Evolutionary conservation across 164 flowering plant genomes (phyloP).

Genomic region (Sextonia rubra): DNA sequence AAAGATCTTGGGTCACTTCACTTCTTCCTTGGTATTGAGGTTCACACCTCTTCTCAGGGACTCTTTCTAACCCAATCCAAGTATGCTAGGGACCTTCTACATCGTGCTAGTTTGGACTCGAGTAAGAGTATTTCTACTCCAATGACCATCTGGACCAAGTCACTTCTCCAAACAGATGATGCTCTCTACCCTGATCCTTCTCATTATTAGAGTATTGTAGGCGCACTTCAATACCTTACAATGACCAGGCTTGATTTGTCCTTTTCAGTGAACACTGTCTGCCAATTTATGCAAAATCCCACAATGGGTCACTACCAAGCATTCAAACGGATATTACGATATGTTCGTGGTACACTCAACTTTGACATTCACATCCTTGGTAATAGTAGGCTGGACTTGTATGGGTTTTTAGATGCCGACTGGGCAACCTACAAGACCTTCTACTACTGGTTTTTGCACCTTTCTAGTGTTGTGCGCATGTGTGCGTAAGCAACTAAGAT

Average conservation of each 20-base stretch:
- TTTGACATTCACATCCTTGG: not conserved
- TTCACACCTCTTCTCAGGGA: not conserved
- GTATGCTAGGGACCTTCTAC: not conserved
- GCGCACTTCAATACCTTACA: slow-evolving; percentile 1
- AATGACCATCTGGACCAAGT: not conserved
- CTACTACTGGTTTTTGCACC: no score
- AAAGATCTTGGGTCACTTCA: not conserved
- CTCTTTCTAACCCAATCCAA: not conserved
- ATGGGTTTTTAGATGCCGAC: not conserved
- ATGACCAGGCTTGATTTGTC: not conserved
- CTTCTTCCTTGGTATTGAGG: not conserved
- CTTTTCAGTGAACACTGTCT: not conserved
- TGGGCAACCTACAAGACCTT: not conserved
- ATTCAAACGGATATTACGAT: not conserved
- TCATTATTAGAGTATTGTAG: not conserved
- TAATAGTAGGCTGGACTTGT: not conserved
- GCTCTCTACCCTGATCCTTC: not conserved
- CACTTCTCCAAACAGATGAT: not conserved
- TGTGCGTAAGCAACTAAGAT: no score
- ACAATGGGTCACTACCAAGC: not conserved
- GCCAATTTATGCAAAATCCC: not conserved
- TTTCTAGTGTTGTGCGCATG: no score
- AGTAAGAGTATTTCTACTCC: not conserved
- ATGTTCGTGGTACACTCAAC: not conserved
- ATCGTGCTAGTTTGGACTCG: not conserved